Base-by-base conservation (phyloP, 768 basidiomycete species). In the Suillus discolor region DNA sequence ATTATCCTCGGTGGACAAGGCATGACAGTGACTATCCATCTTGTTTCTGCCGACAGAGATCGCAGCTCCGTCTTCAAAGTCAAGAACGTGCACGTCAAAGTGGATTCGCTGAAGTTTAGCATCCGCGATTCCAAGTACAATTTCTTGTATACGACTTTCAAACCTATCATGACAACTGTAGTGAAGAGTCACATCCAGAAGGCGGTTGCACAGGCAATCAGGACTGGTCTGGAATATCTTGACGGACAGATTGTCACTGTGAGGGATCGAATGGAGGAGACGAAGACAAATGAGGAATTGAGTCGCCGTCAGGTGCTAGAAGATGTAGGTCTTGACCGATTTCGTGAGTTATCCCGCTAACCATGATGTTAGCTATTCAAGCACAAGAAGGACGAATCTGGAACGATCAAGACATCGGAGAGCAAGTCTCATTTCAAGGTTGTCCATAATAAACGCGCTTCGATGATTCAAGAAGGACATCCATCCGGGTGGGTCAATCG, bases 61-160 rank as follows among this genome's bases (percentile, higher is more conserved):
- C 80, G 77, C 6, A 82, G 82, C 4, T 89, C 88, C 31, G 87
- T 93, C 5, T 93, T 93, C 85, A 85, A 85, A 66, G 90, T 94
- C 53, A 81, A 88, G 69, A 75, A 85, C 62, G 87, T 93, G 23
- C 77, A 87, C 54, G 91, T 93, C 75, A 93, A 94, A 73, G 89
- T 98, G 63, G 93, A 92, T 71, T 83, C 88, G 18, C 85, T 99
- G 71, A 95, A 92, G 79, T 97, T 96, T 79, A 86, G 88, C 31
- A 93, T 99, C 71, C 87, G 94, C 6, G 96, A 98, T 69, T 86
- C 90, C 67, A 96, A 96, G 78, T 95, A 97, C 78, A 92, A 95
- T 71, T 78, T 91, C 31, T 75, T 96, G 68, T 97, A 96, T 84
- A 94, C 92, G 82, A 90, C 92, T 0, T 70, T 97, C 45, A 87